These are phyloP conservation scores for Fusarium algeriense DNA, from an alignment of 2,329 filamentous ascomycete species.

Conservation along the genomic window DNA sequence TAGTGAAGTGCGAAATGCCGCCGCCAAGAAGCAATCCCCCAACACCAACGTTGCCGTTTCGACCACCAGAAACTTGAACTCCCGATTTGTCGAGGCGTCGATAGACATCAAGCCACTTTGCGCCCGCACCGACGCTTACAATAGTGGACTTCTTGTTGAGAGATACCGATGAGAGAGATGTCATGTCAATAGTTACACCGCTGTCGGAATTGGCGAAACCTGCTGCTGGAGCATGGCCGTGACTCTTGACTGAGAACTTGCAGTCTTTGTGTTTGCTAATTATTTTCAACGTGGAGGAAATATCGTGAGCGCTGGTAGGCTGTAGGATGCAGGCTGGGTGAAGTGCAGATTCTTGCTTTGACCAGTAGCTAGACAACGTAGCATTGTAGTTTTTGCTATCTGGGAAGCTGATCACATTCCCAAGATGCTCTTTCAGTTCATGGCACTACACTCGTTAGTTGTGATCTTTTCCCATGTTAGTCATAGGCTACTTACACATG, in stretches of 20 bases:
- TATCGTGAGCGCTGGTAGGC: not conserved
- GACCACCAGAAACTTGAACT: not conserved
- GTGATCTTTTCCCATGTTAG: not conserved
- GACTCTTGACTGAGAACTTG: not conserved
- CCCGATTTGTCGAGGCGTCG: not conserved
- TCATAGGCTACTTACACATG: not conserved
- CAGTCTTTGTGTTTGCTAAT: not conserved
- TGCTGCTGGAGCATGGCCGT: conserved; percentile 11
- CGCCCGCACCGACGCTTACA: not conserved
- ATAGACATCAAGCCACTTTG: conserved; percentile 15
- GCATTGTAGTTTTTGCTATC: not conserved
- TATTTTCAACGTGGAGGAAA: not conserved
- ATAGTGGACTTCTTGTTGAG: not conserved
- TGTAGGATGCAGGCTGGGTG: not conserved
- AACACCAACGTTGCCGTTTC: conserved; percentile 11
- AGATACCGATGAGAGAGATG: not conserved
- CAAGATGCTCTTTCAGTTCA: not conserved
- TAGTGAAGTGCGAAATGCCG: conserved; percentile 18
- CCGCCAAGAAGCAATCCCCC: conserved; percentile 2
- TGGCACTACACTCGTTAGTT: not conserved
- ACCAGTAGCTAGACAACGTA: not conserved
- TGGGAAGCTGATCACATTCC: not conserved
- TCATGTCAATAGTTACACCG: conserved; percentile 15
- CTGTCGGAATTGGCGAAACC: conserved; percentile 7
- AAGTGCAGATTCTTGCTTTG: not conserved